Base-by-base conservation (phyloP, 83 land plant species). In the Diphasiastrum complanatum region DNA sequence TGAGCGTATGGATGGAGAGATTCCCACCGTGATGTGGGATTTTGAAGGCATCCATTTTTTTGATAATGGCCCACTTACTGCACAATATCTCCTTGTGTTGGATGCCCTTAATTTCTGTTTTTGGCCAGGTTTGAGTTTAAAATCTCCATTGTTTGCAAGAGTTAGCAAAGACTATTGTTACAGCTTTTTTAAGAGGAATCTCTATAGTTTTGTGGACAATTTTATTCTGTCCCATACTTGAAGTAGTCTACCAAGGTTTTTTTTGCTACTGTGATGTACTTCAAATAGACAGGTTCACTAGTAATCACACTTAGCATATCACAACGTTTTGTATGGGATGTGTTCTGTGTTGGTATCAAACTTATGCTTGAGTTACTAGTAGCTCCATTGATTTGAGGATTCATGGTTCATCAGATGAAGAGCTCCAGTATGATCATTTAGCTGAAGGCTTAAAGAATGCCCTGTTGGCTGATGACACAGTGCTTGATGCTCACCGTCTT, bases 11-110 rank as follows among this genome's bases (percentile, higher is more conserved):
- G 60, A 85, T 20, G 86, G 67, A 1, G 61, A 68, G 14, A 47
- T 95, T 54, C 96, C 97, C 0, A 72, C 75, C 51, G 79, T 86
- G 51, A 66, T 74, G 30, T 95, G 99, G 99, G 83, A 95, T 67
- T 95, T 80, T 51, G 99, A 95, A 76, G 92, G 92, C 68, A 95
- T 95, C 71, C 99, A 95, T 66, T 95, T 78, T 64, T 89, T 89
- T 58, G 99, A 95, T 62, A 73, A 77, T 67, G 99, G 99, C 2
- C 97, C 99, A 1, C 89, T 95, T 26, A 84, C 97, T 19, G 93
- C 83, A 43, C 99, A 95, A 65, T 92, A 92, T 65, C 61, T 92
- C 40, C 59, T 92, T 67, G 98, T 92, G n/a, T 49, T 92, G 81
- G 98, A 92, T 64, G 79, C 98, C 3, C 52, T 92, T 41, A 92